phyloP scores from a whole-genome alignment of 2,329 filamentous ascomycete genomes.

The Fusarium goolgardi region DNA sequence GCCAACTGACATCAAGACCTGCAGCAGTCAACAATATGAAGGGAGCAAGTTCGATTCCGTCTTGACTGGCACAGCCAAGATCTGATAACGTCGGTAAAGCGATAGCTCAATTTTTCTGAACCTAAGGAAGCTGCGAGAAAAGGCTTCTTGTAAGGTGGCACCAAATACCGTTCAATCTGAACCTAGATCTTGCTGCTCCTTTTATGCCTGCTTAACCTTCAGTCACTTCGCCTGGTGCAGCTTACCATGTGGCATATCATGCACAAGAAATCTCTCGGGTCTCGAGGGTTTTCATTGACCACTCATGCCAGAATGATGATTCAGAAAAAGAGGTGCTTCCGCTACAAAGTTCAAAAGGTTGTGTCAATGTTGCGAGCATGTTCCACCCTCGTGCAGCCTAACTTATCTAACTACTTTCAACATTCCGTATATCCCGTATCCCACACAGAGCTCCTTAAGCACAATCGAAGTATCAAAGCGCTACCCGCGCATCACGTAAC shows the following conservation, averaged over 20 bases:
- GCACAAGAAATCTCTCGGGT: neutral
- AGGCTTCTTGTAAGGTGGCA: neutral
- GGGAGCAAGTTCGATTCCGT: neutral
- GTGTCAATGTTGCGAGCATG: neutral
- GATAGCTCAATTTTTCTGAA: neutral
- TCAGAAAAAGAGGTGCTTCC: neutral
- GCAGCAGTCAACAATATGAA: neutral
- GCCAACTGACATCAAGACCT: neutral
- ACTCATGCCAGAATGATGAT: neutral
- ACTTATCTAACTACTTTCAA: neutral
- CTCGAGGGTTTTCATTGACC: neutral
- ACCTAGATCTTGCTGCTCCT: neutral
- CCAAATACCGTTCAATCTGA: neutral
- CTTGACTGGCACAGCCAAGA: neutral
- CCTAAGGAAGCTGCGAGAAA: neutral
- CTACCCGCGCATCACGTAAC: neutral
- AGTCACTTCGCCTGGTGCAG: neutral
- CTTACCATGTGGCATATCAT: neutral
- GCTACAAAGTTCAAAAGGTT: neutral
- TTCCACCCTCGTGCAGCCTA: neutral
- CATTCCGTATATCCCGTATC: neutral
- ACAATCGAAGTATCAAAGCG: neutral
- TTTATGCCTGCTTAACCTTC: neutral
- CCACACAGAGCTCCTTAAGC: neutral
- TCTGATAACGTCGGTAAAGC: rapidly evolving